Evolutionary conservation across 2,329 filamentous ascomycete species (phyloP).

Genomic region (Aspergillus fijiensis): DNA sequence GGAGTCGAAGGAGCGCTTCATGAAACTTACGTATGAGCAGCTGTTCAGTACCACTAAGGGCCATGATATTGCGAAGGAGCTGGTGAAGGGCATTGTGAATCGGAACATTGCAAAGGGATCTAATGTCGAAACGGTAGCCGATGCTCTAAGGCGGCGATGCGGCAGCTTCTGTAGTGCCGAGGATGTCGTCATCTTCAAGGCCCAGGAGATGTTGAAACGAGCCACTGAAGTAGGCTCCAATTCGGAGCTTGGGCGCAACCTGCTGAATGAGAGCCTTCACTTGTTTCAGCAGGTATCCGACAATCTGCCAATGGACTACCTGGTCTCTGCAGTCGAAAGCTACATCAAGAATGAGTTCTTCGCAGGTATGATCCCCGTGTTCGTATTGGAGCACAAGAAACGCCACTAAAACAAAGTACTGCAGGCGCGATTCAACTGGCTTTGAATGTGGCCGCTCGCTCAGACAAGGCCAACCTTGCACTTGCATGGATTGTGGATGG

Average conservation of each 20-base stretch:
- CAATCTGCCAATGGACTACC: conserved; percentile 75
- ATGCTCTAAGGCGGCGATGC: conserved; percentile 86
- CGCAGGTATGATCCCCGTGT: conserved; percentile 54
- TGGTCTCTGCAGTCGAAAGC: conserved; percentile 73
- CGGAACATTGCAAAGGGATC: conserved; percentile 95
- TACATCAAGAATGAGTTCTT: conserved; percentile 85
- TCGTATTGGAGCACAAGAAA: conserved; percentile 20
- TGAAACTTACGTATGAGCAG: conserved; percentile 78
- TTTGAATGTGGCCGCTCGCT: conserved; percentile 76
- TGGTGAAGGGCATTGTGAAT: conserved; percentile 98
- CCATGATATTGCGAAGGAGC: conserved; percentile 84
- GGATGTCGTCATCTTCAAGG: conserved; percentile 97
- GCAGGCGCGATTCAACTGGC: conserved; percentile 79
- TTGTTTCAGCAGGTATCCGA: conserved; percentile 87
- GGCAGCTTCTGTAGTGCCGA: conserved; percentile 97
- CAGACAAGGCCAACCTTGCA: conserved; percentile 83
- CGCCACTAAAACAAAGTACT: conserved; percentile 10
- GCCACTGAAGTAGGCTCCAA: conserved; percentile 76
- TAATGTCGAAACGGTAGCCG: conserved; percentile 95
- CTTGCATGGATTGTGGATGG: conserved; percentile 85
- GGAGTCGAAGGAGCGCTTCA: conserved; percentile 65
- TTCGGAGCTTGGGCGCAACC: conserved; percentile 70
- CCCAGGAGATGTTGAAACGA: conserved; percentile 88
- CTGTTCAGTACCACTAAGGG: conserved; percentile 79
- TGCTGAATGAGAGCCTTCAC: conserved; percentile 84